Percentiles rank a stretch among this genome's conserved stretches.
Conservation (phyloP, 768 basidiomycete genomes). For the Termitomyces sp. region DNA sequence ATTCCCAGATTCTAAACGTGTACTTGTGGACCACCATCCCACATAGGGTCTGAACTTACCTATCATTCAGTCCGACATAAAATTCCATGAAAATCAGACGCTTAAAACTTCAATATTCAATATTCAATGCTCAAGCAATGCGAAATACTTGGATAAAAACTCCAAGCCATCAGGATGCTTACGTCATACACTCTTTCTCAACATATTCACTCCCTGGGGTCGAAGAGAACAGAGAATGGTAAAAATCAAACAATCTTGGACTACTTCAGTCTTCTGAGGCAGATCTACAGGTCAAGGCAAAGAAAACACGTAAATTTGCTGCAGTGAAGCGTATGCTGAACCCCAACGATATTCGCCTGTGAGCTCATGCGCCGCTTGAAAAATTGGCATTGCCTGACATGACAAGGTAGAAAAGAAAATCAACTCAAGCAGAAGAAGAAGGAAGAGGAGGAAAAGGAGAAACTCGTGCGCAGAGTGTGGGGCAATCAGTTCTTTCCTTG, state of each 20-base stretch:
- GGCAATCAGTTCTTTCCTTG: conserved; percentile 24
- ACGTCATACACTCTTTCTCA: conserved; percentile 2
- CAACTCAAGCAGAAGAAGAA: conserved; percentile 87
- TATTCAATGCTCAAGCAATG: no score
- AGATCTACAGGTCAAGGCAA: conserved; percentile 71
- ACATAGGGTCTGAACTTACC: not conserved
- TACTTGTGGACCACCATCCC: no score
- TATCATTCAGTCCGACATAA: not conserved
- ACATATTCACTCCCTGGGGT: no score
- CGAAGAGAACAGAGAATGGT: conserved; percentile 1
- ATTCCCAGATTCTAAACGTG: no score
- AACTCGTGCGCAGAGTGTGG: conserved; percentile 75
- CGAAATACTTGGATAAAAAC: no score
- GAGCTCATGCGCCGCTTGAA: conserved; percentile 23
- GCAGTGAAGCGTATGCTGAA: conserved; percentile 91
- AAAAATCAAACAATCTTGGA: not conserved
- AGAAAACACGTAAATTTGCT: conserved; percentile 95
- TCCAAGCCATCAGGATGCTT: conserved; percentile 1
- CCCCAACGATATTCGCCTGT: conserved; percentile 92
- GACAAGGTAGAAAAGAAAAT: conserved; percentile 76
- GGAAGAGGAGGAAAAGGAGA: conserved; percentile 75
- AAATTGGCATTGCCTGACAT: conserved; percentile 7
- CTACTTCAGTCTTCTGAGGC: not conserved
- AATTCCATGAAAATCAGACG: not conserved
- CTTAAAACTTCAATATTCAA: no score